Conservation (phyloP, 2,329 filamentous ascomycete genomes). For the Paraphoma sp. region DNA sequence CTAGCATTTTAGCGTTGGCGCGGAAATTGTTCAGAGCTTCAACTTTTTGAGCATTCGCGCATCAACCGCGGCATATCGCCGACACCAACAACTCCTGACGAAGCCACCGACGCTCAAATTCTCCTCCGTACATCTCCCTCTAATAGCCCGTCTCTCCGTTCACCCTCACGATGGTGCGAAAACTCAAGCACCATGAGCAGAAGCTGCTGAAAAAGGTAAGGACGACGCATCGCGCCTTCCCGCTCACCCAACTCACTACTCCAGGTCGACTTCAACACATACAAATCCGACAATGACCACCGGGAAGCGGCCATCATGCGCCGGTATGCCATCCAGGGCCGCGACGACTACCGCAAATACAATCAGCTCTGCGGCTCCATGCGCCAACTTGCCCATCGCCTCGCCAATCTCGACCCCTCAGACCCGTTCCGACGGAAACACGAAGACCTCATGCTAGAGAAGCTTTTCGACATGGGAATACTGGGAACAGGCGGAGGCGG, state of each 20-base stretch:
- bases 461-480: slow-evolving; percentile 92
- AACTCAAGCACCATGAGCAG: slow-evolving; percentile 92
- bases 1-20: slow-evolving; percentile 21
- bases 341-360: slow-evolving; percentile 73
- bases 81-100: neutral
- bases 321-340: slow-evolving; percentile 88
- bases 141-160: neutral
- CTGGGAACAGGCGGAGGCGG: slow-evolving; percentile 70
- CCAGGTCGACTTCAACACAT: slow-evolving; percentile 87
- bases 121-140: neutral
- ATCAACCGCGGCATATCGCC: neutral
- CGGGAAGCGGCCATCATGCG: slow-evolving; percentile 80
- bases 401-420: slow-evolving; percentile 80
- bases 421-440: slow-evolving; percentile 81
- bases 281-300: slow-evolving; percentile 87
- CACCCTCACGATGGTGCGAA: slow-evolving; percentile 75
- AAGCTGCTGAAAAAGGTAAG: slow-evolving; percentile 78
- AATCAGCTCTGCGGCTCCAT: slow-evolving; percentile 66
- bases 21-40: slow-evolving; percentile 19
- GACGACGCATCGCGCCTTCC: neutral
- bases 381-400: slow-evolving; percentile 85
- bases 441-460: slow-evolving; percentile 86
- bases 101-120: neutral
- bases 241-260: neutral
- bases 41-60: slow-evolving; percentile 17